Percentiles rank a stretch among this genome's conserved stretches.
phyloP scores from a whole-genome alignment of 2,329 filamentous ascomycete genomes.

The Colletotrichum acutatum region DNA sequence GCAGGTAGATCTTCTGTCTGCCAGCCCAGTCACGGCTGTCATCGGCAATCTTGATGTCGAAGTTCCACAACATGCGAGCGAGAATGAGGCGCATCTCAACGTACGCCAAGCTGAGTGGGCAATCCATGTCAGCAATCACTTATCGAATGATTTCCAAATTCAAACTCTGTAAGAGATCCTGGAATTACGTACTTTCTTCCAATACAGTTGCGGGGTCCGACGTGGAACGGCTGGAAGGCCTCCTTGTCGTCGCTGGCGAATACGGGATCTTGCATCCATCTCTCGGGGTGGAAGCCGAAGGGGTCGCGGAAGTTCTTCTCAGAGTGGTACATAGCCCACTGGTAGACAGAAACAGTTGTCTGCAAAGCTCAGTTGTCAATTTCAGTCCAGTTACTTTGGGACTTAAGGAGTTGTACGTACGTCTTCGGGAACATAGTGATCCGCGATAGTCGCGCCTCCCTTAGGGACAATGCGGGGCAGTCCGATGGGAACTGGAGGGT shows the following conservation, averaged over 20 bases:
- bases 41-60: conserved; percentile 53
- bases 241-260: conserved; percentile 44
- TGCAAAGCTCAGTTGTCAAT: neutral
- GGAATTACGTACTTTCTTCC: no score
- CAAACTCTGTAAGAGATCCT: no score
- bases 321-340: conserved; percentile 47
- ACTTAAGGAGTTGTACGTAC: conserved; percentile 35
- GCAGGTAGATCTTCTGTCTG: conserved; percentile 28
- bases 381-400: fast-evolving
- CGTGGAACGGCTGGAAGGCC: conserved; percentile 58
- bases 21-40: conserved; percentile 49
- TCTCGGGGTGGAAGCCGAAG: conserved; percentile 47
- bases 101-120: conserved; percentile 50
- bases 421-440: conserved; percentile 45
- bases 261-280: conserved; percentile 41
- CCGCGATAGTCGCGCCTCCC: conserved; percentile 46
- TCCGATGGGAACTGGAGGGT: conserved; percentile 44
- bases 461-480: conserved; percentile 43
- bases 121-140: neutral
- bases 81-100: conserved; percentile 61
- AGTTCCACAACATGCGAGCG: conserved; percentile 56
- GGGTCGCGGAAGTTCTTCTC: conserved; percentile 46
- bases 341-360: conserved; percentile 52
- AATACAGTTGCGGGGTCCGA: conserved; percentile 61
- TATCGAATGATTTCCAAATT: no score